A percentile compares a stretch with the other conserved stretches of the same genome.
Evolutionary conservation across 176 grass and related monocot genomes (phyloP).

Genomic region (Eremochloa ophiuroides): DNA sequence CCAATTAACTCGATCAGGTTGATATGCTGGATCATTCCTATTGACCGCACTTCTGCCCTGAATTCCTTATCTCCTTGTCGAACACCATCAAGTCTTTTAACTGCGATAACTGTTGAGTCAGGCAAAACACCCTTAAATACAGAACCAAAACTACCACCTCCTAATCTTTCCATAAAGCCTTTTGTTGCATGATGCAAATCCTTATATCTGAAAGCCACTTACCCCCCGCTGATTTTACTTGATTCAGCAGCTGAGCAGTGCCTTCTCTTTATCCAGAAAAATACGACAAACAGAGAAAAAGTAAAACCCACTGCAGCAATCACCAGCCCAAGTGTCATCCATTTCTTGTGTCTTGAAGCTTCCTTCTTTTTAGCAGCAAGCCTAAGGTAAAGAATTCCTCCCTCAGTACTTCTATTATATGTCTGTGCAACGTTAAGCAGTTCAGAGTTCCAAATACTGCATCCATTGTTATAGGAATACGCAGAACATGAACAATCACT

Average conservation of each 20-base stretch:
- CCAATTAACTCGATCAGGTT: constrained; percentile 18
- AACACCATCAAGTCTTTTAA: too few species aligned
- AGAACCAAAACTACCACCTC: constrained; percentile 21
- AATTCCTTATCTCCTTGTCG: constrained; percentile 17
- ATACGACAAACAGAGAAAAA: neutral
- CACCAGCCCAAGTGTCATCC: neutral
- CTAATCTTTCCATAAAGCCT: constrained; percentile 16
- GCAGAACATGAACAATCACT: constrained; percentile 4
- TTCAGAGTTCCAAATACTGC: constrained; percentile 3
- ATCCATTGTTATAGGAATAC: neutral
- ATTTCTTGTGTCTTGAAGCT: neutral
- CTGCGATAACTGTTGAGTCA: neutral
- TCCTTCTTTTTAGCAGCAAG: constrained; percentile 12
- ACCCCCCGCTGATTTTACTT: neutral
- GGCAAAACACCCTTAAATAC: constrained; percentile 24
- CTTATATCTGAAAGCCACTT: constrained; percentile 9
- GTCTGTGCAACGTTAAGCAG: neutral
- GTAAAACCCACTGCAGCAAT: neutral
- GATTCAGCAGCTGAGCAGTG: neutral
- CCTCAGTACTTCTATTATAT: neutral
- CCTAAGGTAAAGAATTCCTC: constrained; percentile 3
- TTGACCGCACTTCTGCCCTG: constrained; percentile 26
- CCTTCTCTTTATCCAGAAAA: neutral
- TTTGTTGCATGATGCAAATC: constrained; percentile 19
- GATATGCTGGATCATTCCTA: constrained; percentile 24